Percentiles rank a stretch among this genome's conserved stretches.
These are phyloP conservation scores for Calocybe gangraenosa DNA, from an alignment of 768 basidiomycete genomes.

Conservation along the genomic window DNA sequence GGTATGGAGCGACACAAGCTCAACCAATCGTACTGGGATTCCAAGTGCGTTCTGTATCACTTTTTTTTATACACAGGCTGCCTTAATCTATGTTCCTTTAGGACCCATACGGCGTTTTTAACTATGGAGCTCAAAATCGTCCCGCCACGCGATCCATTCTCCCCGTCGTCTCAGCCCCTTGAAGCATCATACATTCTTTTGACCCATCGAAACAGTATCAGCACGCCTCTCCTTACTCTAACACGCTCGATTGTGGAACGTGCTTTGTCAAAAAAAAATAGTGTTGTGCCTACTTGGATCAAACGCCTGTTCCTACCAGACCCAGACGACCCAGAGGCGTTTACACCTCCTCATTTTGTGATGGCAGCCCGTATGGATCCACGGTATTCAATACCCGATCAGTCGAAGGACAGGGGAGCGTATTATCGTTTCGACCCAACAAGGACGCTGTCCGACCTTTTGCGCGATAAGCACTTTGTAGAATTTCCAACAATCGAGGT, in stretches of 20 bases:
- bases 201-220: slow-evolving; percentile 60
- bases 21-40: slow-evolving; percentile 84
- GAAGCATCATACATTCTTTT: slow-evolving; percentile 46
- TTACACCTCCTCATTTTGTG: slow-evolving; percentile 55
- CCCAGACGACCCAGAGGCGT: slow-evolving; percentile 52
- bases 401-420: slow-evolving; percentile 23
- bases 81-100: slow-evolving; percentile 24
- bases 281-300: slow-evolving; percentile 50
- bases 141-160: slow-evolving; percentile 42
- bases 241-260: slow-evolving; percentile 29
- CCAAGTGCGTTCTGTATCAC: slow-evolving; percentile 51
- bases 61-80: slow-evolving; percentile 7
- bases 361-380: slow-evolving; percentile 45
- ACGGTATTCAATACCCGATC: slow-evolving; percentile 21
- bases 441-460: slow-evolving; percentile 38
- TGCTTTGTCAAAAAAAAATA: slow-evolving; percentile 29
- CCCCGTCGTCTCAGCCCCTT: slow-evolving; percentile 30
- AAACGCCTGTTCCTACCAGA: slow-evolving; percentile 46
- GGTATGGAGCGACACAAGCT: slow-evolving; percentile 78
- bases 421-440: slow-evolving; percentile 59
- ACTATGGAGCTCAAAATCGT: slow-evolving; percentile 74
- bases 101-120: slow-evolving; percentile 62
- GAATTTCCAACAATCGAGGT: slow-evolving; percentile 85
- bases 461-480: slow-evolving; percentile 65
- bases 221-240: slow-evolving; percentile 44